These are phyloP conservation scores for Solanum gandarillasii DNA, from an alignment of 257 asterid genomes.

Conservation along the genomic window DNA sequence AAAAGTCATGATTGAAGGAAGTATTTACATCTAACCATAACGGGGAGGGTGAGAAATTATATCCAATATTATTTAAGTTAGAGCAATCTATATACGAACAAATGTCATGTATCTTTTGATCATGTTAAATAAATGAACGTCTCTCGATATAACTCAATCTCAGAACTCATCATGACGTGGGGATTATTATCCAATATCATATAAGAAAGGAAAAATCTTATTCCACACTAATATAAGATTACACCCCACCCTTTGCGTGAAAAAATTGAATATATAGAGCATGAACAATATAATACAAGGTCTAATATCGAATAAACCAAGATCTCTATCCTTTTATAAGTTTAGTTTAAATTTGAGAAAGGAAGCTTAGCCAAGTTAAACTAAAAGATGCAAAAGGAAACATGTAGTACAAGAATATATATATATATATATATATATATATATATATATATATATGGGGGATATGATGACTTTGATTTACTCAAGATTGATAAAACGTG, in stretches of 20 bases:
- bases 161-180: too few relatives aligned
- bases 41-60: not conserved
- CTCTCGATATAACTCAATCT: not conserved
- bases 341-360: not conserved
- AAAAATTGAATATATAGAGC: not conserved
- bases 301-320: not conserved
- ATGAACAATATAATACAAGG: not conserved
- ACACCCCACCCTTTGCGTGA: not conserved
- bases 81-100: not conserved
- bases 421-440: not conserved
- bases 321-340: not conserved
- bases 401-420: not conserved
- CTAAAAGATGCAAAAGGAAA: not conserved
- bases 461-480: not conserved
- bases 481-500: not conserved
- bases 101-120: not conserved
- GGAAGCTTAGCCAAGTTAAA: not conserved
- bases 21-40: not conserved
- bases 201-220: too few relatives aligned
- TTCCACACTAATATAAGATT: not conserved
- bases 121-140: not conserved
- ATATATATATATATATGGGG: not conserved
- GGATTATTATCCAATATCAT: not conserved
- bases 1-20: not conserved
- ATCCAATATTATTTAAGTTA: not conserved